These are phyloP conservation scores for Raddia guianensis DNA, from an alignment of 176 grass and related monocot species.

Conservation along the genomic window DNA sequence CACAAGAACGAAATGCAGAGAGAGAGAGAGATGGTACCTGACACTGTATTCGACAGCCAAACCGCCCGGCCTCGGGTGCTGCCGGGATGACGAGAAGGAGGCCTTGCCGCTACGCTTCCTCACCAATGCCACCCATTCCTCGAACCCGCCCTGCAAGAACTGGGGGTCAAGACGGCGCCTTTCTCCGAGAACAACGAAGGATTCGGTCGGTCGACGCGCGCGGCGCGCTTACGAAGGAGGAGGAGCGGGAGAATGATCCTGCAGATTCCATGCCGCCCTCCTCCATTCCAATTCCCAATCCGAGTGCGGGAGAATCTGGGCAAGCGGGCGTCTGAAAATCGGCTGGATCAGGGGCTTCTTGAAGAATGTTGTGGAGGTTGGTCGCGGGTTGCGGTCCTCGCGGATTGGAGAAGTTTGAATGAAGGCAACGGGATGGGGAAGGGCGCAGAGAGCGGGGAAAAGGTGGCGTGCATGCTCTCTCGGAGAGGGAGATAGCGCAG, in stretches of 20 bases:
- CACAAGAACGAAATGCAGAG: neutral
- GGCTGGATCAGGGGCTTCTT: conserved; percentile 16
- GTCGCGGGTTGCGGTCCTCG: neutral
- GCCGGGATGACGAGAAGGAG: conserved; percentile 11
- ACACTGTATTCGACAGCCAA: conserved; percentile 38
- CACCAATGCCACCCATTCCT: conserved; percentile 65
- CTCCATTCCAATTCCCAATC: conserved; percentile 40
- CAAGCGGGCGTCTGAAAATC: neutral
- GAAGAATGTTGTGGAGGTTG: neutral
- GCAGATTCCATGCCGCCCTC: conserved; percentile 18
- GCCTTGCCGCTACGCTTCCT: conserved; percentile 49
- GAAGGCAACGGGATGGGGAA: neutral
- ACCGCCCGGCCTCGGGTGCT: neutral
- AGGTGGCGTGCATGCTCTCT: neutral
- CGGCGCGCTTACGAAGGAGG: conserved; percentile 52
- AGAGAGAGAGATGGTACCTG: conserved; percentile 22
- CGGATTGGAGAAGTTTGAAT: conserved; percentile 29
- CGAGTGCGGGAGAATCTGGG: neutral
- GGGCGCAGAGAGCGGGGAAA: neutral
- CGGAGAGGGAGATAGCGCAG: neutral
- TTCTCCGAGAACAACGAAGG: neutral
- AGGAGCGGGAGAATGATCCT: conserved; percentile 50
- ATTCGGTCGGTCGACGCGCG: neutral
- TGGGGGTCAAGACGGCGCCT: neutral
- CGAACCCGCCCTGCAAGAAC: conserved; percentile 49